Conservation (phyloP, 1,139 yeast genomes). For the Pneumocystis oryctolagi region DNA sequence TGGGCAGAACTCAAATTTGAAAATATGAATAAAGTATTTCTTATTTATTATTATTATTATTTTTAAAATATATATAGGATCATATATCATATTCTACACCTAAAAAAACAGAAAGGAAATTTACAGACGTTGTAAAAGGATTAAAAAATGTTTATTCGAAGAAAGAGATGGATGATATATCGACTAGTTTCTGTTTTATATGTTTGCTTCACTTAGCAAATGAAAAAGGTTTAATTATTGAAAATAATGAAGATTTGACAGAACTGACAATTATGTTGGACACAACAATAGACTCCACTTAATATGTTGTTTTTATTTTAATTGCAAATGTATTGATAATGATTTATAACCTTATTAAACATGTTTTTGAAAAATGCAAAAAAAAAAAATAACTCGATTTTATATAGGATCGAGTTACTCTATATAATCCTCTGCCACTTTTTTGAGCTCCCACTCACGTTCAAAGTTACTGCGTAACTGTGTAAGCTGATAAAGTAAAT, state of each 20-base stretch:
- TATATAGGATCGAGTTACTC: neutral
- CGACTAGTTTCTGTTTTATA: constrained; percentile 78
- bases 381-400: neutral
- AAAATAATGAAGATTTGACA: constrained; percentile 32
- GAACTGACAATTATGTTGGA: constrained; percentile 24
- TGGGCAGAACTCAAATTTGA: constrained; percentile 42
- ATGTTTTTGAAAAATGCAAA: too few species aligned
- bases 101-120: constrained; percentile 19
- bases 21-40: constrained; percentile 7
- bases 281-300: neutral
- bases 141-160: constrained; percentile 24
- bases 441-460: constrained; percentile 82
- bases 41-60: neutral
- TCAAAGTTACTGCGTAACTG: constrained; percentile 61
- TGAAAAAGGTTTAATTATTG: constrained; percentile 63
- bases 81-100: constrained; percentile 6
- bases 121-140: constrained; percentile 34
- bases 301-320: neutral
- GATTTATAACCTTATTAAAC: neutral
- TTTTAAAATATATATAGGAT: constrained; percentile 10
- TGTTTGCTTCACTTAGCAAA: constrained; percentile 77
- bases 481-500: constrained; percentile 65
- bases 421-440: constrained; percentile 11
- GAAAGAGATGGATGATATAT: constrained; percentile 39
- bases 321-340: neutral